Conservation (phyloP, 2,329 filamentous ascomycete genomes). For the Drechslera avenae region DNA sequence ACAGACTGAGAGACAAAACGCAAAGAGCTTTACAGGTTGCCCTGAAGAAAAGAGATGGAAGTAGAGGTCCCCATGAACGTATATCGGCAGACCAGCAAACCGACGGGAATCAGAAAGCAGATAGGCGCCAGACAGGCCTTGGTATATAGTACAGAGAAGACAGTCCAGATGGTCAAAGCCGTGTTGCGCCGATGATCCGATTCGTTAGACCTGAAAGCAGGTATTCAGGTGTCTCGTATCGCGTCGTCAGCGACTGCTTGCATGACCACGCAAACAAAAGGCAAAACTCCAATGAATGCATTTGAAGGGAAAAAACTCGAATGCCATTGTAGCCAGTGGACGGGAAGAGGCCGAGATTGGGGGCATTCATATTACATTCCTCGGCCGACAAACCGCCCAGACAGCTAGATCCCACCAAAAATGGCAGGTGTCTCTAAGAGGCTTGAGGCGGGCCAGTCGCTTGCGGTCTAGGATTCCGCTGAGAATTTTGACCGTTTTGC, state of each 20-base stretch:
- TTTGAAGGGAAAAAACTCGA: conserved; percentile 23
- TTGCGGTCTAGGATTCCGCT: conserved; percentile 43
- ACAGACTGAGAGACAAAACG: conserved; percentile 9
- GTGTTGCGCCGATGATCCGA: conserved; percentile 41
- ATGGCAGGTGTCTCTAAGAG: conserved; percentile 12
- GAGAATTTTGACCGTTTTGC: conserved; percentile 45
- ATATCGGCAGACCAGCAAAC: conserved; percentile 35
- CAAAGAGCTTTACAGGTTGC: conserved; percentile 16
- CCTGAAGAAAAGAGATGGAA: conserved; percentile 6
- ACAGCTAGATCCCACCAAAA: conserved; percentile 19
- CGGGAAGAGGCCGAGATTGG: conserved; percentile 40
- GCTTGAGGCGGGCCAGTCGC: conserved; percentile 39
- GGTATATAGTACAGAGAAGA: conserved; percentile 47
- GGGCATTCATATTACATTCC: conserved; percentile 20
- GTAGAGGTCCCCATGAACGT: conserved; percentile 19
- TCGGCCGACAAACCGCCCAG: conserved; percentile 40
- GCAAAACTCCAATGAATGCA: conserved; percentile 39
- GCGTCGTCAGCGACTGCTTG: conserved; percentile 40
- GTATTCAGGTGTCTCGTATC: conserved; percentile 44
- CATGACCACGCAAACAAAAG: conserved; percentile 38
- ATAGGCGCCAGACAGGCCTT: conserved; percentile 36
- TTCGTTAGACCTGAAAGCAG: conserved; percentile 38
- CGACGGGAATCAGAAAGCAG: conserved; percentile 33
- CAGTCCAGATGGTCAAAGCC: conserved; percentile 42
- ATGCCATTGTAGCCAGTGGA: conserved; percentile 33